A percentile compares a stretch with the other conserved stretches of the same genome.
Conservation (phyloP, 495 filamentous ascomycete genomes). For the Xylaria telfairii region DNA sequence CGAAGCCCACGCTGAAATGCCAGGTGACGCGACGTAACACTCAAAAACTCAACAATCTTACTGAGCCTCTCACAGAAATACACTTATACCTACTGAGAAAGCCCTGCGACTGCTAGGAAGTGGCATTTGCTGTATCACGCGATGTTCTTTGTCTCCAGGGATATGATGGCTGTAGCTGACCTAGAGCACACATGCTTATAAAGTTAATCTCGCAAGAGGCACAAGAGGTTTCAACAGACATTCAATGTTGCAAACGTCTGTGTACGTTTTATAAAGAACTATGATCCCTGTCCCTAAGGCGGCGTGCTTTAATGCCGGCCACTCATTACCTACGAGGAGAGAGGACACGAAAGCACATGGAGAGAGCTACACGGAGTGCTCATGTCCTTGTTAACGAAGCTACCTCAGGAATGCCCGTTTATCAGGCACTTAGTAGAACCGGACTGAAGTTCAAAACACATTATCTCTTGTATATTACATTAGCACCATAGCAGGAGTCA, state of each 20-base stretch:
- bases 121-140: neutral
- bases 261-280: neutral
- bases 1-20: neutral
- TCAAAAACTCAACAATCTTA: neutral
- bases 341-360: neutral
- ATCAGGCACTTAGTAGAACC: neutral
- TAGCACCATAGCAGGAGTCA: neutral
- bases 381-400: neutral
- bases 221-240: neutral
- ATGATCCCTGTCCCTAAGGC: neutral
- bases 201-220: neutral
- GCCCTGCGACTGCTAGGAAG: neutral
- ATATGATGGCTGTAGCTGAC: neutral
- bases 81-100: neutral
- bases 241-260: neutral
- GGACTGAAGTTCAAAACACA: neutral
- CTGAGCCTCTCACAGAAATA: neutral
- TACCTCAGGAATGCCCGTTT: neutral
- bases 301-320: neutral
- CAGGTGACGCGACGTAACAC: conserved; percentile 5
- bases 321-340: neutral
- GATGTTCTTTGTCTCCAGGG: neutral
- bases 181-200: neutral
- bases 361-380: neutral
- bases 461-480: neutral